Evolutionary conservation across 1,139 yeast species (phyloP).

Genomic region (Suhomyces bokatorum): DNA sequence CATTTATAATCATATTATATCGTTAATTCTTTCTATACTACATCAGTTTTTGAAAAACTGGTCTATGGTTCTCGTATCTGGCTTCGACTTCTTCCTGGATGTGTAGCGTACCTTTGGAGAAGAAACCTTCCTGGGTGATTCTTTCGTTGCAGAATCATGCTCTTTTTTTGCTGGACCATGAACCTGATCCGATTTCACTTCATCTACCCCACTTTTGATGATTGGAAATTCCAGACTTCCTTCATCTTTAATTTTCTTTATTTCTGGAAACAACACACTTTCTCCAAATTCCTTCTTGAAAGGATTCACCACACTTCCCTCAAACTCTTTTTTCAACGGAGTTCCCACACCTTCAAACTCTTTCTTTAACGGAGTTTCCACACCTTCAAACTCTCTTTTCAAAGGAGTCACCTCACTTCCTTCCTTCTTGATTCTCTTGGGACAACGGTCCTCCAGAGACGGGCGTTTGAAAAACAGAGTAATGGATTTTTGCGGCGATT

Average conservation of each 20-base stretch:
- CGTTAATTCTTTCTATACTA: neutral
- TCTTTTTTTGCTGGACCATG: neutral
- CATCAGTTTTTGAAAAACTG: conserved; percentile 1
- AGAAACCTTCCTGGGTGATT: neutral
- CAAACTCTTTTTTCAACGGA: neutral
- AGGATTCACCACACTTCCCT: neutral
- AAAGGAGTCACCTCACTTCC: neutral
- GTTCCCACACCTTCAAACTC: neutral
- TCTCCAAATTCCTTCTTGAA: neutral
- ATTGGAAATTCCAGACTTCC: too few species aligned
- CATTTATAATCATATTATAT: neutral
- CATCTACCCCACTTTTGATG: neutral
- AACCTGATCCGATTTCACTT: neutral
- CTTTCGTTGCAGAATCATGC: neutral
- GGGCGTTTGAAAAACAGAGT: conserved; percentile 28
- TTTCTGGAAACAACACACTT: neutral
- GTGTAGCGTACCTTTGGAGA: neutral
- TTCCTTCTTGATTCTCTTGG: neutral
- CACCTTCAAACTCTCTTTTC: neutral
- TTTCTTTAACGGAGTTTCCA: neutral
- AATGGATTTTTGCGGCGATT: conserved; percentile 26
- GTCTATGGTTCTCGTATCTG: neutral
- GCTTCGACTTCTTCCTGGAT: conserved; percentile 1
- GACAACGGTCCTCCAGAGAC: neutral
- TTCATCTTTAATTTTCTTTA: neutral